Base-by-base conservation (phyloP, 345 rosid species). In the Syzygium grande region DNA sequence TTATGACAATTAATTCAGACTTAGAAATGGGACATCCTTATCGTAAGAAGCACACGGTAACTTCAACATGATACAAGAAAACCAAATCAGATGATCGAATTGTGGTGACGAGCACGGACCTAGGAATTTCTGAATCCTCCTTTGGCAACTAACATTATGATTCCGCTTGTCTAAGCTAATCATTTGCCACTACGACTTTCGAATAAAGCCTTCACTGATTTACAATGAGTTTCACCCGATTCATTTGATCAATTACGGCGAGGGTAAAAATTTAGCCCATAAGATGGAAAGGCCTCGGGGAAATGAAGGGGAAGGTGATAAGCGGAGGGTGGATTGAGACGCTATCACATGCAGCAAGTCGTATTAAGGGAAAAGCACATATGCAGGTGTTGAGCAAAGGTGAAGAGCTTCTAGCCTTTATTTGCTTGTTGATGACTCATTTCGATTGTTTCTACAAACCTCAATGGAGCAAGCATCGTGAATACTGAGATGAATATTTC, bases 401-500 rank as follows among this genome's bases (percentile, higher is more conserved):
- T 43, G 46, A 43, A 43, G 46, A 43, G 6, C 46, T 43, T 43
- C 46, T 43, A 43, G 46, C 46, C 46, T 43, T 43, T 43, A 43
- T 43, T 43, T 43, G 46, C 7, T 7, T 43, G 46, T 43, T 43
- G 46, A 43, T 7, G 46, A 43, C 46, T 5, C 46, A 43, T 43
- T 43, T 43, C 6, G 46, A 43, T 43, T 43, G 46, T 43, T 43
- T 21, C 59, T 0, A 9, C 12, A 55, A 55, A 0, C 11, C 59
- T 55, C 1, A 55, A 3, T 55, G 8, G 11, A 11, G 11, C 59
- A 22, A 1, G 1, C 22, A 0, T 1, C 9, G 3, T 3, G 58
- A 22, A 22, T 9, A 1, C 58, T 21, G 9, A 23, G 22, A 13
- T 58, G 63, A 58, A n/a, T 11, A 58, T 23, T 58, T 0, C 13